Percentiles rank a stretch among this genome's conserved stretches.
Conservation (phyloP, 192 early-diverging fungal species). For the Backusella liffmaniae region DNA sequence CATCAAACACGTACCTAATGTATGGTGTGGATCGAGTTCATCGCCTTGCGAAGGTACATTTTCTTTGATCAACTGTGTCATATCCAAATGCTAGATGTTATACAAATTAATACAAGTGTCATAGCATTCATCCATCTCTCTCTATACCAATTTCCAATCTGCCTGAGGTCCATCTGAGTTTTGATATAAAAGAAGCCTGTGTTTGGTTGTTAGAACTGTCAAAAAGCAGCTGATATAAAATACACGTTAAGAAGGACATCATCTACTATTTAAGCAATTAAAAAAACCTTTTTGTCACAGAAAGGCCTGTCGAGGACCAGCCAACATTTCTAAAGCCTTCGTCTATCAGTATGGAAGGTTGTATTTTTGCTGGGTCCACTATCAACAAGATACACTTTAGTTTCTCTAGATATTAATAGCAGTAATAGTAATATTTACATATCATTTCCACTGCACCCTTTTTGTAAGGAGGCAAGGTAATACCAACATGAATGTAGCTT, state of each 20-base stretch:
- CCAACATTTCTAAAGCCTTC: neutral
- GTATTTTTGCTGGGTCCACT: neutral
- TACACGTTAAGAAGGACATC: neutral
- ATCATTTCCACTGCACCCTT: neutral
- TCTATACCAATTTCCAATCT: conserved; percentile 6
- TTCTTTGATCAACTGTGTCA: neutral
- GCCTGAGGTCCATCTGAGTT: neutral
- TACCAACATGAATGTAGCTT: neutral
- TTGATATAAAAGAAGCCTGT: conserved; percentile 11
- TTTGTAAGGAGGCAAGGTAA: neutral
- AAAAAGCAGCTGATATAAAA: neutral
- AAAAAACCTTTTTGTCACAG: neutral
- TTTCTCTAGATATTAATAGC: no score
- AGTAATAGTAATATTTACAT: neutral
- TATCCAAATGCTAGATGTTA: neutral
- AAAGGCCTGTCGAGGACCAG: neutral
- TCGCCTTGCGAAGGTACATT: neutral
- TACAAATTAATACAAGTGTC: neutral
- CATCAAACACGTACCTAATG: neutral
- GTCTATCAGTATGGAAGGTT: neutral
- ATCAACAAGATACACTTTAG: neutral
- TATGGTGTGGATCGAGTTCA: neutral
- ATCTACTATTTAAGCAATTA: no score
- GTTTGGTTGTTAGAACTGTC: conserved; percentile 1
- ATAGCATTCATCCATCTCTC: neutral